A percentile compares a stretch with the other conserved stretches of the same genome.
These are phyloP conservation scores for Ehretia macrophylla DNA, from an alignment of 257 asterid species.

Conservation along the genomic window DNA sequence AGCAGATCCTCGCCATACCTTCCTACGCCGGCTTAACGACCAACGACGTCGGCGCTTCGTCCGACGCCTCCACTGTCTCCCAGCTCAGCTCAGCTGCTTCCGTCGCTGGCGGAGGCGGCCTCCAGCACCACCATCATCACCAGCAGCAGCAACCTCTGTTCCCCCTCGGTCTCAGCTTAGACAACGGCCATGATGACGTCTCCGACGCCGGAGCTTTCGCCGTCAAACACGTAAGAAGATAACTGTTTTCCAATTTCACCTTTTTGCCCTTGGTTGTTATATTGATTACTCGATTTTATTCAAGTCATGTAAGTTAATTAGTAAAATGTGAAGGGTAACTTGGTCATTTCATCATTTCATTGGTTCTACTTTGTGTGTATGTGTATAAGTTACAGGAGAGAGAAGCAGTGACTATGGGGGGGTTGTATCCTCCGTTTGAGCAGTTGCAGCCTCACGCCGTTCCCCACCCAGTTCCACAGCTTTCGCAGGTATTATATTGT, in stretches of 20 bases:
- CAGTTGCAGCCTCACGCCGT: constrained; percentile 51
- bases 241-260: no score
- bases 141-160: constrained; percentile 51
- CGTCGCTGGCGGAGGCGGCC: constrained; percentile 9
- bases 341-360: background rate
- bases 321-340: background rate
- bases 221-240: constrained; percentile 43
- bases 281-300: background rate
- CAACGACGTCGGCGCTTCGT: constrained; percentile 38
- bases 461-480: constrained; percentile 46
- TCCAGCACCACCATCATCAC: constrained; percentile 10
- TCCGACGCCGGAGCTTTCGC: constrained; percentile 37
- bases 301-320: background rate
- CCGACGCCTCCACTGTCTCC: constrained; percentile 40
- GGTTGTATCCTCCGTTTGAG: constrained; percentile 52
- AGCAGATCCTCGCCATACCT: constrained; percentile 79
- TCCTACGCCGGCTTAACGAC: constrained; percentile 52
- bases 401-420: constrained; percentile 49
- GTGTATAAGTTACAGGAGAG: constrained; percentile 43
- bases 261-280: no score
- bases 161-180: constrained; percentile 76
- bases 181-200: constrained; percentile 56
- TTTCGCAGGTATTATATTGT: constrained; percentile 9
- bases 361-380: background rate
- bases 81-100: constrained; percentile 21